Evolutionary conservation across 2,329 filamentous ascomycete genomes (phyloP).

Genomic region (Geosmithia putterillii): DNA sequence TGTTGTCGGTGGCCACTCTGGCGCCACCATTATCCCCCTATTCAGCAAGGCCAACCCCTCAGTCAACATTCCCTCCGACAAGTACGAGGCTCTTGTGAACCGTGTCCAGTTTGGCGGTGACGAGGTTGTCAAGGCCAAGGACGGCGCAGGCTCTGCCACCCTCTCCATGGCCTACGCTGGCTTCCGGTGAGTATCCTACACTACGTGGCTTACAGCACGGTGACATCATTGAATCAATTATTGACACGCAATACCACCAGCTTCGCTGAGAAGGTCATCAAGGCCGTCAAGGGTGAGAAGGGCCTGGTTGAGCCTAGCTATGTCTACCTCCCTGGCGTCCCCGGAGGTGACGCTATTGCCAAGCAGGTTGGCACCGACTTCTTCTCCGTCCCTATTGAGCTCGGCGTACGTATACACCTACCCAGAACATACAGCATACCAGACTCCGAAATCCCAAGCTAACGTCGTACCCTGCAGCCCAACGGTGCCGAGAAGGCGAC

Average conservation of each 20-base stretch:
- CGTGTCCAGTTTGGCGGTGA: conserved; percentile 98
- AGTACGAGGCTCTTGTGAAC: conserved; percentile 82
- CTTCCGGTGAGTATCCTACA: conserved; percentile 52
- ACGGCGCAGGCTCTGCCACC: conserved; percentile 79
- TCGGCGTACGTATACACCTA: conserved; percentile 64
- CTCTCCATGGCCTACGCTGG: conserved; percentile 94
- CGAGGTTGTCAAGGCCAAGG: conserved; percentile 91
- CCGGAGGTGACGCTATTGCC: conserved; percentile 74
- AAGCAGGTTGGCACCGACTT: conserved; percentile 80
- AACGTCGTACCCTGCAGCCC: conserved; percentile 38
- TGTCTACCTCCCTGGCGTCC: conserved; percentile 84
- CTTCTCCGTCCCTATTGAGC: conserved; percentile 93
- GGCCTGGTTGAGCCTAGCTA: conserved; percentile 90
- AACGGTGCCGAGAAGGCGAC: conserved; percentile 76
- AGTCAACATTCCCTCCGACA: conserved; percentile 74
- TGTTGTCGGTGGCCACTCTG: conserved; percentile 93
- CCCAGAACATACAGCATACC: background rate
- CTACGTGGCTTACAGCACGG: conserved; percentile 2
- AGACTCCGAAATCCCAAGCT: conserved; percentile 7
- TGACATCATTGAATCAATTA: conserved; percentile 1
- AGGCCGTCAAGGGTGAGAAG: conserved; percentile 78
- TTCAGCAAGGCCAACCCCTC: conserved; percentile 82
- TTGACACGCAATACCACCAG: conserved; percentile 27
- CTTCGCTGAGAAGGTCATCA: conserved; percentile 90
- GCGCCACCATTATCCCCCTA: conserved; percentile 93